Base-by-base conservation (phyloP, 2,329 filamentous ascomycete genomes). In the Colletotrichum theobromicola region DNA sequence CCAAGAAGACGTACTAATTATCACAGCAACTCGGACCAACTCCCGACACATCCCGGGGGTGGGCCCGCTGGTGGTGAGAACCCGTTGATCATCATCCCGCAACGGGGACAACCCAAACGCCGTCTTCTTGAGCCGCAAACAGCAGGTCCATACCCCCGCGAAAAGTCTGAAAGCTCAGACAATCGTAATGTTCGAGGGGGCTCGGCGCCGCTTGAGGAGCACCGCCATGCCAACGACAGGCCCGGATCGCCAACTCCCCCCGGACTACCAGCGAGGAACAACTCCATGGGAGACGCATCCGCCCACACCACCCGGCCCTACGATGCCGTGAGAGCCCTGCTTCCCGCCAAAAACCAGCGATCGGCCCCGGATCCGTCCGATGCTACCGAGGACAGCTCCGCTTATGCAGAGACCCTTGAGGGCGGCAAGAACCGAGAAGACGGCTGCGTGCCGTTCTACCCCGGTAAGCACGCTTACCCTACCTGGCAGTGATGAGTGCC, bases 341-440 rank as follows among this genome's bases (percentile, higher is more conserved):
- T 67, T 55, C 70, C 63, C 26, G n/a, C 30, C 7, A 30, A 26
- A 13, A 55, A 37, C 21, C 65, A 13, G 34, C 70, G 57, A 32
- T 26, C 58, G 21, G 32, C 57, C 7, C 64, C 64, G 58, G 70
- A 73, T 50, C 70, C 65, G 7, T 64, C 70, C 65, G 65, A 73
- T 16, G 65, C 70, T 5, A 69, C 65, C 4, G 70, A 73, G 58
- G 70, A 73, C 26, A 73, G 70, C 58, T 69, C 70, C 65, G 70
- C 70, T n/a, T 73, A 69, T 34, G 70, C 70, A 9, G 66, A 73
- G 65, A 63, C 65, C 7, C 18, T 73, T 15, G 70, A 64, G 21
- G 65, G 65, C 7, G 65, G 65, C 9, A 69, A 69, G 65, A 69
- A 30, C 28, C 65, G 58, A 21, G 58, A 73, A 2, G 65, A 69